Evolutionary conservation across 2,329 filamentous ascomycete species (phyloP).

Genomic region (Graphilbum sp.): DNA sequence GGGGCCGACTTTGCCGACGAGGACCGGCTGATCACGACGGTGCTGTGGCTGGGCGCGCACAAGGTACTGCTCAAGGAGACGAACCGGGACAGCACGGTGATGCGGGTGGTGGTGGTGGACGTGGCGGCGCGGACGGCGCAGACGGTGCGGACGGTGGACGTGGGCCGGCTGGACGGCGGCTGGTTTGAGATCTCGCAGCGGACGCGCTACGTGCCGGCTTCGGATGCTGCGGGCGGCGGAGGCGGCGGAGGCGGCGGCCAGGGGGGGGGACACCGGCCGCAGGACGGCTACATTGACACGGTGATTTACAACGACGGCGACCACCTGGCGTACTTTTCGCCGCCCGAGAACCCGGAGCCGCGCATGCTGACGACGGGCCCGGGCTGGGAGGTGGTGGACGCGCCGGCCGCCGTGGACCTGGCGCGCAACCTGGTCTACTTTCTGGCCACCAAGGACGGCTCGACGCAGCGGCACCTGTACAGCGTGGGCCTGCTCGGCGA

Average conservation of each 20-base stretch:
- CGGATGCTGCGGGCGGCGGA: too few relatives aligned
- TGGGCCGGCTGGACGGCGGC: slow-evolving; percentile 75
- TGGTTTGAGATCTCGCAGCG: slow-evolving; percentile 92
- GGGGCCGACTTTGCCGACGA: slow-evolving; percentile 53
- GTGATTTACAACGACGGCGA: slow-evolving; percentile 76
- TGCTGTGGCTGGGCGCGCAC: slow-evolving; percentile 66
- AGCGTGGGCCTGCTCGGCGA: slow-evolving; percentile 75
- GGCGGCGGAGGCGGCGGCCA: slow-evolving; percentile 48
- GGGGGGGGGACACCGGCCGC: slow-evolving; percentile 26
- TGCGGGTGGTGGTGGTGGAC: slow-evolving; percentile 77
- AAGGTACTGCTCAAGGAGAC: slow-evolving; percentile 82
- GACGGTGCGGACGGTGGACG: slow-evolving; percentile 63
- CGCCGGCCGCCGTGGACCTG: slow-evolving; percentile 71
- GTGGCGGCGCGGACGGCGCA: slow-evolving; percentile 56
- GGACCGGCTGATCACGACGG: slow-evolving; percentile 79
- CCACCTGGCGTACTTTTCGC: slow-evolving; percentile 85
- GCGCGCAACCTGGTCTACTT: slow-evolving; percentile 84
- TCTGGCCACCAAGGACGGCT: slow-evolving; percentile 67
- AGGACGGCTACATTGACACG: slow-evolving; percentile 89
- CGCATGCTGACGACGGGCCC: slow-evolving; percentile 67
- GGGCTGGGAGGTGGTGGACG: slow-evolving; percentile 79
- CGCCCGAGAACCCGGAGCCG: slow-evolving; percentile 68
- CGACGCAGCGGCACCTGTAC: slow-evolving; percentile 84
- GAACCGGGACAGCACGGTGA: slow-evolving; percentile 82
- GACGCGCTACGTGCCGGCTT: slow-evolving; percentile 75